A percentile compares a stretch with the other conserved stretches of the same genome.
Conservation (phyloP, 257 asterid genomes). For the Thymus quinquecostatus region DNA sequence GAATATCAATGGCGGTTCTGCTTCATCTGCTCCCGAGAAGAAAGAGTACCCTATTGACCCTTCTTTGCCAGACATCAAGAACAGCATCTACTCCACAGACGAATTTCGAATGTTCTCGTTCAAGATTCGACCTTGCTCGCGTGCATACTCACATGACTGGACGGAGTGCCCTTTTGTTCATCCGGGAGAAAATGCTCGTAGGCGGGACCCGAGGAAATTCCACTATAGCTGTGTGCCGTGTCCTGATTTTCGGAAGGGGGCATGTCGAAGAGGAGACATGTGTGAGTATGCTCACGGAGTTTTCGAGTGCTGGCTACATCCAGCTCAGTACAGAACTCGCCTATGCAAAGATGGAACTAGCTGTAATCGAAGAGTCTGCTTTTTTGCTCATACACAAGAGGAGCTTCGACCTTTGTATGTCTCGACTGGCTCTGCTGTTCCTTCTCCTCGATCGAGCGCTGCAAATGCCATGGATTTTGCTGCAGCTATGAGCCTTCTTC, state of each 20-base stretch:
- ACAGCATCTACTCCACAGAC: conserved; percentile 76
- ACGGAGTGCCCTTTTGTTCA: conserved; percentile 96
- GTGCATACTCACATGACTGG: conserved; percentile 96
- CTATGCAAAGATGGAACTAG: conserved; percentile 80
- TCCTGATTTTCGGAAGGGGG: conserved; percentile 84
- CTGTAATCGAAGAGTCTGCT: conserved; percentile 81
- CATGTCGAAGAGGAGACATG: conserved; percentile 83
- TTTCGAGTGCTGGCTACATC: conserved; percentile 93
- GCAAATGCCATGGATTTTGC: conserved; percentile 64
- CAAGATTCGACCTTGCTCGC: conserved; percentile 84
- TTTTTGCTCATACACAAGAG: conserved; percentile 78
- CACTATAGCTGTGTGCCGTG: conserved; percentile 89
- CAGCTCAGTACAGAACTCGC: conserved; percentile 81
- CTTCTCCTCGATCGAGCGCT: conserved; percentile 62
- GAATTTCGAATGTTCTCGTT: conserved; percentile 87
- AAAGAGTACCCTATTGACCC: conserved; percentile 85
- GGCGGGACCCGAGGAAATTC: conserved; percentile 81
- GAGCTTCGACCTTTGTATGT: conserved; percentile 80
- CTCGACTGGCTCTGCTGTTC: conserved; percentile 82
- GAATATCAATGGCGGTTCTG: conserved; percentile 36
- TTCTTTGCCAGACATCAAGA: conserved; percentile 80
- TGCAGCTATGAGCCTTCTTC: conserved; percentile 63
- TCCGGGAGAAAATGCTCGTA: conserved; percentile 88
- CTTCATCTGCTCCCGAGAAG: conserved; percentile 48
- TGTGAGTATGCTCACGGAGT: conserved; percentile 93